Conservation (phyloP, 75 land plant genomes). For the Sequoia sempervirens region DNA sequence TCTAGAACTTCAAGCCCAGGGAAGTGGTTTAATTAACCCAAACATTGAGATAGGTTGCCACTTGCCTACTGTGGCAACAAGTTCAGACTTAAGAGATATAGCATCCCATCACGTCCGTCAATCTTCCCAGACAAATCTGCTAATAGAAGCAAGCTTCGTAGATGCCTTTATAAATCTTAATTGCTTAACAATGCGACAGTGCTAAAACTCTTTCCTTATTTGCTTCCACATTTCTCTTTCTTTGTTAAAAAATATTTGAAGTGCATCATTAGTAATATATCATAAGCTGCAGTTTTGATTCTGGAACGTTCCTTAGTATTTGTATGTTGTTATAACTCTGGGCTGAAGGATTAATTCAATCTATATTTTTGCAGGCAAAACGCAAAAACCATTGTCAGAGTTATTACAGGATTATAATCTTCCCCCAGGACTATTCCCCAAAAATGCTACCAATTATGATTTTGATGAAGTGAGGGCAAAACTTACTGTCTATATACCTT, state of each 20-base stretch:
- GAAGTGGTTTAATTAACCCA: too few relatives aligned
- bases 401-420: constrained; percentile 43
- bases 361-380: constrained; percentile 37
- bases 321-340: not conserved
- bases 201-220: not conserved
- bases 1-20: too few relatives aligned
- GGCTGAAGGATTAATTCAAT: not conserved
- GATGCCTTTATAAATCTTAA: not conserved
- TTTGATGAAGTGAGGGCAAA: constrained; percentile 46
- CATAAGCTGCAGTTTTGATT: not conserved
- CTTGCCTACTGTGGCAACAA: not conserved
- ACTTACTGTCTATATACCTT: constrained; percentile 45
- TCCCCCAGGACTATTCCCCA: constrained; percentile 55
- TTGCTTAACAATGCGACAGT: not conserved
- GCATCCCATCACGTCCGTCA: too few relatives aligned
- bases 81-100: not conserved
- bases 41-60: not conserved
- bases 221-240: not conserved
- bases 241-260: not conserved
- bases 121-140: not conserved
- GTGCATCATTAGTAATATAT: not conserved
- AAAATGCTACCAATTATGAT: constrained; percentile 54
- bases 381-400: constrained; percentile 47
- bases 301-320: not conserved
- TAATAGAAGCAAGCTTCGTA: not conserved